These are phyloP conservation scores for Claviceps maximensis DNA, from an alignment of 2,329 filamentous ascomycete species.

Conservation along the genomic window DNA sequence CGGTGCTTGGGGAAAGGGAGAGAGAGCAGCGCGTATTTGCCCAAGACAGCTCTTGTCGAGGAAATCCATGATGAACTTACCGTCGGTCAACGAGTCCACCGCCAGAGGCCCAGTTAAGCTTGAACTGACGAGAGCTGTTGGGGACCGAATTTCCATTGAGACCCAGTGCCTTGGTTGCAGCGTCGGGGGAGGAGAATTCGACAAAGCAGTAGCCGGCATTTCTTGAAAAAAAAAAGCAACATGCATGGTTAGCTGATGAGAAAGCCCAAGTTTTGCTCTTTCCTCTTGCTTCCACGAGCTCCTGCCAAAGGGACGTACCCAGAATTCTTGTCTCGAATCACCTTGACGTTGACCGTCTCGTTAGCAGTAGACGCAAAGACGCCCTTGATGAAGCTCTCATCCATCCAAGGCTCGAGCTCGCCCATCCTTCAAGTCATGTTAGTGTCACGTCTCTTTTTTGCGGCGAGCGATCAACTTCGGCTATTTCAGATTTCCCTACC, in stretches of 20 bases:
- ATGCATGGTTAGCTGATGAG: not conserved
- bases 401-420: conserved; percentile 97
- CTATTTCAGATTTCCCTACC: conserved; percentile 22
- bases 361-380: conserved; percentile 80
- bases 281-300: not conserved
- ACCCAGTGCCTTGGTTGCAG: conserved; percentile 79
- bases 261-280: not conserved
- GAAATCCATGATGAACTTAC: conserved; percentile 32
- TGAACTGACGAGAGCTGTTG: conserved; percentile 90
- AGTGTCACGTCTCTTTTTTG: conserved; percentile 4
- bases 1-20: not conserved
- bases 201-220: conserved; percentile 99
- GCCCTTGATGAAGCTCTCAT: conserved; percentile 95
- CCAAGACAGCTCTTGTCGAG: not conserved
- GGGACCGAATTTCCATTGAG: conserved; percentile 84
- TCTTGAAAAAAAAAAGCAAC: conserved; percentile 27
- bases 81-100: conserved; percentile 89
- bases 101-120: conserved; percentile 98
- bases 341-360: conserved; percentile 95
- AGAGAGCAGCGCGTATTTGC: not conserved
- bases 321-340: conserved; percentile 98
- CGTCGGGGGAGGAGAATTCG: conserved; percentile 72
- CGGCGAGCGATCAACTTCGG: not conserved
- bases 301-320: conserved; percentile 45
- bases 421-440: conserved; percentile 62